Percentiles rank a stretch among this genome's conserved stretches.
These are phyloP conservation scores for Nemania sp. DNA, from an alignment of 2,329 filamentous ascomycete species.

Conservation along the genomic window DNA sequence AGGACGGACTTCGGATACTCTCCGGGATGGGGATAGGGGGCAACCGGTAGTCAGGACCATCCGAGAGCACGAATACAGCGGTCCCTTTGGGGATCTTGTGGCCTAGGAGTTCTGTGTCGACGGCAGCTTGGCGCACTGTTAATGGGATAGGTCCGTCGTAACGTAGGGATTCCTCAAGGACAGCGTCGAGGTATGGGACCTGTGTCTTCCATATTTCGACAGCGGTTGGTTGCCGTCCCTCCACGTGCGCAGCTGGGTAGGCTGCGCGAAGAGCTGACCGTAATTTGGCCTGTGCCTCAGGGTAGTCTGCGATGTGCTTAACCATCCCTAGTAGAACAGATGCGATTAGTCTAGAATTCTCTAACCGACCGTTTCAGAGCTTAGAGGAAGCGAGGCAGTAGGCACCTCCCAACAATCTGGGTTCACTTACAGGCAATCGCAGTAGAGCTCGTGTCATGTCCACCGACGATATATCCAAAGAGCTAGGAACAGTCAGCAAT, in stretches of 20 bases:
- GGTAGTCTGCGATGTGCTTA: constrained; percentile 38
- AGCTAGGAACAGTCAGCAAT: constrained; percentile 32
- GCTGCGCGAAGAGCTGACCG: constrained; percentile 34
- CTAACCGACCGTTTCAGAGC: background rate
- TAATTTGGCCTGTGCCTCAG: constrained; percentile 32
- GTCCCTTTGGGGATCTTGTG: constrained; percentile 78
- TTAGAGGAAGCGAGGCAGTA: background rate
- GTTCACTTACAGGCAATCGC: constrained; percentile 32
- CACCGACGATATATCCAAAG: constrained; percentile 43
- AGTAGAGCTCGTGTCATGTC: constrained; percentile 47
- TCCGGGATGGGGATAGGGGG: constrained; percentile 60
- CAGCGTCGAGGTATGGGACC: constrained; percentile 81
- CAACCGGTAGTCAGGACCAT: constrained; percentile 60
- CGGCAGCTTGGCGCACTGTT: constrained; percentile 73
- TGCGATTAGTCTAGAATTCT: background rate
- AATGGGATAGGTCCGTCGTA: constrained; percentile 77
- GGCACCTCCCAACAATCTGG: background rate
- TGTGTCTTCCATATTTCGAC: constrained; percentile 35
- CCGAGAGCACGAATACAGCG: constrained; percentile 60
- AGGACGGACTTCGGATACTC: constrained; percentile 62
- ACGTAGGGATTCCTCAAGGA: constrained; percentile 82
- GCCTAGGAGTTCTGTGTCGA: constrained; percentile 74
- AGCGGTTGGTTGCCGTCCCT: constrained; percentile 35
- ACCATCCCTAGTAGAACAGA: constrained; percentile 31
- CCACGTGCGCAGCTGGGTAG: constrained; percentile 25